These are phyloP conservation scores for Exophiala calicioides DNA, from an alignment of 2,329 filamentous ascomycete genomes.

Conservation along the genomic window DNA sequence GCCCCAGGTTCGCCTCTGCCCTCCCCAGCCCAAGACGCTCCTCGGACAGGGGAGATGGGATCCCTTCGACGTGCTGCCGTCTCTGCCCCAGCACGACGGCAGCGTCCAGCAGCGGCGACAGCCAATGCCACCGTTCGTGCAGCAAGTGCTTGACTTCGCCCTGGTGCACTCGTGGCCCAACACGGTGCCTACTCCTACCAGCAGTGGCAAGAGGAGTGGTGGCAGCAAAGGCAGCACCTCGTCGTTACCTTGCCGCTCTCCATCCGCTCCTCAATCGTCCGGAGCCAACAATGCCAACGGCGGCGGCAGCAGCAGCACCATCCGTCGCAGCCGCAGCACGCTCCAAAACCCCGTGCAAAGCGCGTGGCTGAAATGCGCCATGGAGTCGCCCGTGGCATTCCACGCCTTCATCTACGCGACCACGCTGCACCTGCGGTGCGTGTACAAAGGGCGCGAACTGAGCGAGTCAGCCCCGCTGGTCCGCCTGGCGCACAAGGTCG, in stretches of 20 bases:
- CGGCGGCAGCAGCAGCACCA: no score
- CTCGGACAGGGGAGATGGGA: constrained; percentile 21
- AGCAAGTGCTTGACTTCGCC: constrained; percentile 23
- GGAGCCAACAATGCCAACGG: neutral
- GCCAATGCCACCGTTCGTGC: constrained; percentile 14
- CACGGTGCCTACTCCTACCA: no score
- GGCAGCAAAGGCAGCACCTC: no score
- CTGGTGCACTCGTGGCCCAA: constrained; percentile 21
- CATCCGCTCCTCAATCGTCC: no score
- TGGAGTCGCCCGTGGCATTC: constrained; percentile 24
- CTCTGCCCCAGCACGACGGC: no score
- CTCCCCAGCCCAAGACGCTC: neutral
- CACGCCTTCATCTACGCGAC: constrained; percentile 25
- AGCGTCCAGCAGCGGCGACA: no score
- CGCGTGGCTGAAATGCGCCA: constrained; percentile 23
- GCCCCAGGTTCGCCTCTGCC: neutral
- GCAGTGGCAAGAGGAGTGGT: no score
- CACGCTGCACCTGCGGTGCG: constrained; percentile 18
- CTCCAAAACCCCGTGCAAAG: constrained; percentile 24
- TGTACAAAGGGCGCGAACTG: constrained; percentile 17
- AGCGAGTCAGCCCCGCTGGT: constrained; percentile 15
- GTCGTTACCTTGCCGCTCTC: no score
- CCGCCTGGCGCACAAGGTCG: constrained; percentile 20
- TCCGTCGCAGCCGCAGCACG: no score
- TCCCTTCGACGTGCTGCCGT: constrained; percentile 21